Evolutionary conservation across 2,329 filamentous ascomycete genomes (phyloP).

Genomic region (Cordyceps tenuipes): DNA sequence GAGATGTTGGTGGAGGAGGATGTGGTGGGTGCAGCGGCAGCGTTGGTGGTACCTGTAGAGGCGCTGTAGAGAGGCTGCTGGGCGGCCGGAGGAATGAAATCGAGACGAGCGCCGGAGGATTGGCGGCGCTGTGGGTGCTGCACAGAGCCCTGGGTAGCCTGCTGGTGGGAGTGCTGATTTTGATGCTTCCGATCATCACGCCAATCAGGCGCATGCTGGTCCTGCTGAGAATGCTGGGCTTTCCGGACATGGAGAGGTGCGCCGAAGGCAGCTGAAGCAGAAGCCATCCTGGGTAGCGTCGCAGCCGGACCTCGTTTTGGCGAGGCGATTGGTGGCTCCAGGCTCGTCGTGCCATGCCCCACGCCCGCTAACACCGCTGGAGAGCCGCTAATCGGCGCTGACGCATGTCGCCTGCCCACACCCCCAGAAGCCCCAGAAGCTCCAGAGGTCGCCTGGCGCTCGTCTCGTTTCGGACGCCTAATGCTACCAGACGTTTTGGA

Average conservation of each 20-base stretch:
- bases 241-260: background rate
- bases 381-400: constrained; percentile 37
- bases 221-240: background rate
- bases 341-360: constrained; percentile 17
- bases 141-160: background rate
- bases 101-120: background rate
- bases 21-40: constrained; percentile 8
- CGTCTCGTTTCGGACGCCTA: constrained; percentile 44
- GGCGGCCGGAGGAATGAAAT: background rate
- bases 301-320: constrained; percentile 12
- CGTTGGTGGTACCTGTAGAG: background rate
- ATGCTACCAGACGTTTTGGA: constrained; percentile 46
- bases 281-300: constrained; percentile 2
- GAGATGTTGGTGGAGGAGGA: background rate
- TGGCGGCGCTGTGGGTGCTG: background rate
- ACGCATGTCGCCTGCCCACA: constrained; percentile 43
- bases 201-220: background rate
- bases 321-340: constrained; percentile 18
- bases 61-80: background rate
- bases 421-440: constrained; percentile 15
- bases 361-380: constrained; percentile 22
- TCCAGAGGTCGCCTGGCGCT: background rate
- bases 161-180: background rate
- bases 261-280: constrained; percentile 4
- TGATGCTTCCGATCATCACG: no score